Evolutionary conservation across 305 asterid genomes (phyloP).

Genomic region (Galium porrigens): DNA sequence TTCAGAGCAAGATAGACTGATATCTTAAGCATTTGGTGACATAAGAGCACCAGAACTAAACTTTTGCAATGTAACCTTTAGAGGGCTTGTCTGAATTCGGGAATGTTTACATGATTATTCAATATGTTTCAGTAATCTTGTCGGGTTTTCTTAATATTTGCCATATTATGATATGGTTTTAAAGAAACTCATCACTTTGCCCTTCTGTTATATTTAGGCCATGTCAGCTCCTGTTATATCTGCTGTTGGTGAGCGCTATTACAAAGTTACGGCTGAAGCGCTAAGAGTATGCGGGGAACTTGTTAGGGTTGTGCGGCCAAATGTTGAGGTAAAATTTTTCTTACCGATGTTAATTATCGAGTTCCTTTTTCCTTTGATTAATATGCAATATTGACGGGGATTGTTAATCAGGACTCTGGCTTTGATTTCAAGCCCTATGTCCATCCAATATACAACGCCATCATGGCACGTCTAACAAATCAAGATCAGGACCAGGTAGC

Average conservation of each 20-base stretch:
- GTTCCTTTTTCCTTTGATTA: conserved; percentile 4
- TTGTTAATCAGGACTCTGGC: conserved; percentile 39
- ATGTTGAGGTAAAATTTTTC: conserved; percentile 42
- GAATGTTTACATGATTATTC: neutral
- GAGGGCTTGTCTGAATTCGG: neutral
- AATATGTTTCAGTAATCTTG: neutral
- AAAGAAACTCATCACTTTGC: conserved; percentile 9
- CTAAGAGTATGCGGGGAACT: conserved; percentile 96
- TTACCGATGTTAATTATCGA: conserved; percentile 8
- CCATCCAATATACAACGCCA: conserved; percentile 76
- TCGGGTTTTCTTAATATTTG: neutral
- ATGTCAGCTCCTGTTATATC: conserved; percentile 85
- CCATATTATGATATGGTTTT: neutral
- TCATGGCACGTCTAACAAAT: conserved; percentile 92
- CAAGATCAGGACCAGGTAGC: conserved; percentile 97
- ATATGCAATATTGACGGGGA: conserved; percentile 19
- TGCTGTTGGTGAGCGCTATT: conserved; percentile 91
- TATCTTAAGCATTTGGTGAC: neutral
- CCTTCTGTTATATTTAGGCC: conserved; percentile 36
- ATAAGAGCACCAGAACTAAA: neutral
- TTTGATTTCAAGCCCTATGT: conserved; percentile 88
- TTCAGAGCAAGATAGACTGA: neutral
- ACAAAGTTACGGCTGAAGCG: conserved; percentile 97
- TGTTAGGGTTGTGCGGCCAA: conserved; percentile 83
- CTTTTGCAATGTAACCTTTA: neutral